Evolutionary conservation across 768 basidiomycete species (phyloP).

Genomic region (Melanogaster broomeanus): DNA sequence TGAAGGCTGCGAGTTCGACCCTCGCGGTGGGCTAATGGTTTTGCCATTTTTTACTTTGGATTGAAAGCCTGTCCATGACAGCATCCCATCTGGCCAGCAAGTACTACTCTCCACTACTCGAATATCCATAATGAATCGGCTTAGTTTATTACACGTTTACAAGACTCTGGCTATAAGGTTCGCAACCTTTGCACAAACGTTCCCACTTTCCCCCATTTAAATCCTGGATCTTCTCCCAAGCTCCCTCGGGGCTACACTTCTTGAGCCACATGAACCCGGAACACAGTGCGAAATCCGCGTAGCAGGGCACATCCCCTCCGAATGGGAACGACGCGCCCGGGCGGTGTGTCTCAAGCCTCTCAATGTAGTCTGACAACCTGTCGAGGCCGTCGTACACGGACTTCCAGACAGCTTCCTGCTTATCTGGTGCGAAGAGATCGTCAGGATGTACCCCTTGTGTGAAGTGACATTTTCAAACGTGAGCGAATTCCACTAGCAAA

Average conservation of each 20-base stretch:
- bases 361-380: background rate
- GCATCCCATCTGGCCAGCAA: too few species aligned
- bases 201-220: constrained; percentile 1
- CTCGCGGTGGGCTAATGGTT: constrained; percentile 57
- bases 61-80: too few species aligned
- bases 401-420: background rate
- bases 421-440: too few species aligned
- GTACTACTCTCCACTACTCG: too few species aligned
- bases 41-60: constrained; percentile 14
- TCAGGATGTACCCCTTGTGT: background rate
- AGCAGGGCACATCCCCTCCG: background rate
- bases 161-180: too few species aligned
- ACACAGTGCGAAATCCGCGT: background rate
- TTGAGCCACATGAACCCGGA: background rate
- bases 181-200: background rate
- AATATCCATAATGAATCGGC: too few species aligned
- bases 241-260: background rate
- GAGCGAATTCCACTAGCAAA: background rate
- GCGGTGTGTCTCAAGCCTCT: background rate
- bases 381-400: background rate
- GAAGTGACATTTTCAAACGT: background rate
- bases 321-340: background rate
- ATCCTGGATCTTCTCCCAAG: background rate
- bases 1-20: constrained; percentile 67
- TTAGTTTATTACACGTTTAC: too few species aligned